These are phyloP conservation scores for Quercus ilex DNA, from an alignment of 306 rosid genomes.

Conservation along the genomic window DNA sequence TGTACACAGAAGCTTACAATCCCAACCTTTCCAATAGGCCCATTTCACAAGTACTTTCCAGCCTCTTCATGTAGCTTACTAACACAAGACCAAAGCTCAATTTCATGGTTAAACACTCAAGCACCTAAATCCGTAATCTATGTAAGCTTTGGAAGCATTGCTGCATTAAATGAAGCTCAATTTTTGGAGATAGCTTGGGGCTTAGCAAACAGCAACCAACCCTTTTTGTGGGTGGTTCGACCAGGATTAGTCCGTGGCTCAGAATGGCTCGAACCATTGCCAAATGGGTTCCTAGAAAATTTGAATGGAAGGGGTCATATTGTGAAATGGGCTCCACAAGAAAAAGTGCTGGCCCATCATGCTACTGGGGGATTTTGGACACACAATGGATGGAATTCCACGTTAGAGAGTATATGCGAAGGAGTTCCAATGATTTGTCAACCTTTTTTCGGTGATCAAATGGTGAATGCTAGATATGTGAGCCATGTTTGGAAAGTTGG, in stretches of 20 bases:
- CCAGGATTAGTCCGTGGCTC: slow-evolving; percentile 44
- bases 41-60: slow-evolving; percentile 46
- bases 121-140: slow-evolving; percentile 46
- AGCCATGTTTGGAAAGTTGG: slow-evolving; percentile 62
- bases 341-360: slow-evolving; percentile 50
- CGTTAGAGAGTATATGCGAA: slow-evolving; percentile 54
- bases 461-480: slow-evolving; percentile 51
- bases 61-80: slow-evolving; percentile 35
- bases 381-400: slow-evolving; percentile 75
- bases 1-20: slow-evolving; percentile 22
- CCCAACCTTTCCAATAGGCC: slow-evolving; percentile 62
- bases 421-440: slow-evolving; percentile 70
- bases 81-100: slow-evolving; percentile 36
- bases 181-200: slow-evolving; percentile 68
- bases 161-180: slow-evolving; percentile 22
- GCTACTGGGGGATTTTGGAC: slow-evolving; percentile 63
- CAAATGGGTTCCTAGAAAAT: slow-evolving; percentile 36
- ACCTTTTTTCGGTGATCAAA: slow-evolving; percentile 55
- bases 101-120: slow-evolving; percentile 48
- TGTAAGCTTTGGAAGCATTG: slow-evolving; percentile 63
- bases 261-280: slow-evolving; percentile 51
- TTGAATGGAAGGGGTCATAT: slow-evolving; percentile 44
- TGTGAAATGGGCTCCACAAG: slow-evolving; percentile 81
- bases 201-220: slow-evolving; percentile 48
- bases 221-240: slow-evolving; percentile 69